Conservation (phyloP, 208 protist species). For the Trypanosomatidae sp. region DNA sequence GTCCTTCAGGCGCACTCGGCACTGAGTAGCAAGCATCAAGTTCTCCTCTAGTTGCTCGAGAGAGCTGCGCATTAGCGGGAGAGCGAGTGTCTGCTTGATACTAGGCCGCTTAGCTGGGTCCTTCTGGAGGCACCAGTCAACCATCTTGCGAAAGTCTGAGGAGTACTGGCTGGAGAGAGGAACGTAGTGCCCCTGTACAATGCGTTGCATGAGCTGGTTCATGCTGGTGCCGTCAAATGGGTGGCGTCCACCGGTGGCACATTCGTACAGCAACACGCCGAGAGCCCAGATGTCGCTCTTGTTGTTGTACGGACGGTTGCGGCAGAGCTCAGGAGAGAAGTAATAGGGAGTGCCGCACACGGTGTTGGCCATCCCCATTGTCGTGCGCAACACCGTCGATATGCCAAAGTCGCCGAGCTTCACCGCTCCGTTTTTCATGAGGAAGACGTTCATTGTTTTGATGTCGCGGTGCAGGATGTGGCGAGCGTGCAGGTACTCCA, state of each 20-base stretch:
- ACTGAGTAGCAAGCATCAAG: conserved; percentile 90
- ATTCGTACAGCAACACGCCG: conserved; percentile 90
- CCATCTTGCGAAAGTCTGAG: conserved; percentile 80
- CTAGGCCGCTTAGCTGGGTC: conserved; percentile 71
- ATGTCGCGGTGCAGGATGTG: conserved; percentile 95
- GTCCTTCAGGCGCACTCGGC: conserved; percentile 80
- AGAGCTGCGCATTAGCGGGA: conserved; percentile 67
- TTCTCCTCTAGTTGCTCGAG: conserved; percentile 86
- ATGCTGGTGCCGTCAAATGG: conserved; percentile 94
- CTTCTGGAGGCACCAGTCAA: conserved; percentile 89
- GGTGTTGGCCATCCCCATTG: conserved; percentile 92
- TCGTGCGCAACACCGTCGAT: conserved; percentile 88
- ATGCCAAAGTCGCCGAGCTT: conserved; percentile 95
- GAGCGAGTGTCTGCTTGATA: conserved; percentile 75
- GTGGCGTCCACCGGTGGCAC: conserved; percentile 79
- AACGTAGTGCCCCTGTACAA: conserved; percentile 82
- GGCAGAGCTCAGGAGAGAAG: conserved; percentile 95
- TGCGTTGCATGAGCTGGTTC: conserved; percentile 93
- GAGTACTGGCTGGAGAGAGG: conserved; percentile 87
- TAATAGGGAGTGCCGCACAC: conserved; percentile 96
- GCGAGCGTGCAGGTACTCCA: conserved; percentile 91
- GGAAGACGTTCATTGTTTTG: conserved; percentile 94
- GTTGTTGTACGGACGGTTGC: conserved; percentile 96
- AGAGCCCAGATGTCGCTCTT: conserved; percentile 96
- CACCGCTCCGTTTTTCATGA: conserved; percentile 91